These are phyloP conservation scores for Ascochyta fabae DNA, from an alignment of 2,329 filamentous ascomycete species.

Conservation along the genomic window DNA sequence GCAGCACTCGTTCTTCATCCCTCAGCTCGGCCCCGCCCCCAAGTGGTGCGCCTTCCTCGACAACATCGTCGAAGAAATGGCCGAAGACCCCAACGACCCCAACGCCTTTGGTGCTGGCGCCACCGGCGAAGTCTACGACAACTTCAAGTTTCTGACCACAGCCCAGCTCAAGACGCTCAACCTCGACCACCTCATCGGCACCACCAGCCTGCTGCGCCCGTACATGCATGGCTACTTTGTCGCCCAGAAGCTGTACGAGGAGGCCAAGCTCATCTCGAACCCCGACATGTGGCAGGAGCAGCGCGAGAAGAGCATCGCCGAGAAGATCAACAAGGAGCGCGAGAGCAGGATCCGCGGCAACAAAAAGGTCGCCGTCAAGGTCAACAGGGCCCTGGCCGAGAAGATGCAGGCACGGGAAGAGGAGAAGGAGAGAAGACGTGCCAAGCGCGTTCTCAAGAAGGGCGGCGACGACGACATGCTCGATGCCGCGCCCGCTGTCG, in stretches of 20 bases:
- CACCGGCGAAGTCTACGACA: slow-evolving; percentile 87
- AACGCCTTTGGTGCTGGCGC: slow-evolving; percentile 61
- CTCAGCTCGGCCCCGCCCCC: slow-evolving; percentile 89
- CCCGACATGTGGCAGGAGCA: slow-evolving; percentile 95
- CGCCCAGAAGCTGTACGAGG: slow-evolving; percentile 91
- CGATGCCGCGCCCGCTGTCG: slow-evolving; percentile 36
- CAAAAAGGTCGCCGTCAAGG: slow-evolving; percentile 89
- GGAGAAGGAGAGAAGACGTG: slow-evolving; percentile 61
- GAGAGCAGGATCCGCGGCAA: slow-evolving; percentile 90
- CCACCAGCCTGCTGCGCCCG: slow-evolving; percentile 85
- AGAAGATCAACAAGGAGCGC: slow-evolving; percentile 97
- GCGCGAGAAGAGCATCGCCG: slow-evolving; percentile 85
- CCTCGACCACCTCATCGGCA: slow-evolving; percentile 86
- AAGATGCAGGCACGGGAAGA: slow-evolving; percentile 72
- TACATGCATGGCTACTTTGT: slow-evolving; percentile 99
- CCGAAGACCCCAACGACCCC: slow-evolving; percentile 74
- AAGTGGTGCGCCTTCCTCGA: slow-evolving; percentile 97
- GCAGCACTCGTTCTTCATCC: slow-evolving; percentile 94
- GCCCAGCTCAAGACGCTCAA: slow-evolving; percentile 86
- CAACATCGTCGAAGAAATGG: slow-evolving; percentile 98
- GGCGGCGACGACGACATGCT: slow-evolving; percentile 61
- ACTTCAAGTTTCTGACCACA: slow-evolving; percentile 96
- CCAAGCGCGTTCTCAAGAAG: slow-evolving; percentile 61
- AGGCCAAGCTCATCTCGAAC: slow-evolving; percentile 90
- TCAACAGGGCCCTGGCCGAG: slow-evolving; percentile 79